A percentile compares a stretch with the other conserved stretches of the same genome.
Evolutionary conservation across 1,284 basidiomycete genomes (phyloP).

Genomic region (Ustilago shanxiensis): DNA sequence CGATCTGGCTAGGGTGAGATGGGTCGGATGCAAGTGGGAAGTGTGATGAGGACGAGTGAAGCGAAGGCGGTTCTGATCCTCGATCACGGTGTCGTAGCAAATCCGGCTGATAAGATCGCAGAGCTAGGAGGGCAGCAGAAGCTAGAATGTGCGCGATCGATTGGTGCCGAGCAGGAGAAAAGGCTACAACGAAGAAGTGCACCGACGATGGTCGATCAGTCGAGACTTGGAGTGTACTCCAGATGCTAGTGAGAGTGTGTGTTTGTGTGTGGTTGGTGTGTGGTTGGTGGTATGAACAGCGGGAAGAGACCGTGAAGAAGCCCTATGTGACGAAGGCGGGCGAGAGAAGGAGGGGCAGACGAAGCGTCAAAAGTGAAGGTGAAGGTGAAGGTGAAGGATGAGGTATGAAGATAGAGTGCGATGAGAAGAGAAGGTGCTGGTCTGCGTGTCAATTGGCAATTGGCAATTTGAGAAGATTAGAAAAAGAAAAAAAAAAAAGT

Average conservation of each 20-base stretch:
- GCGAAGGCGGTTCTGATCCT: neutral
- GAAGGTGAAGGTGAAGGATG: neutral
- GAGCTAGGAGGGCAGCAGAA: neutral
- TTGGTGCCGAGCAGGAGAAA: neutral
- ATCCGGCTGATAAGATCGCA: neutral
- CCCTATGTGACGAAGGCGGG: neutral
- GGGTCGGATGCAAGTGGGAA: neutral
- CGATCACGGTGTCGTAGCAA: neutral
- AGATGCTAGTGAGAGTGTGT: neutral
- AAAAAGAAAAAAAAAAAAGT: neutral
- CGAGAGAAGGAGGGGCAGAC: neutral
- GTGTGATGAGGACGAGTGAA: neutral
- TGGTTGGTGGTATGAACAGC: neutral
- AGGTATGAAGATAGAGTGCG: neutral
- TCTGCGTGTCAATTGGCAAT: slow-evolving; percentile 1
- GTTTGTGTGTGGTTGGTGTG: too few species aligned
- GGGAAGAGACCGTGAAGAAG: neutral
- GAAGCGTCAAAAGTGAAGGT: neutral
- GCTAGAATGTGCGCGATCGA: neutral
- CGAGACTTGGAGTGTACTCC: neutral
- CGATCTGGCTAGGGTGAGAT: neutral
- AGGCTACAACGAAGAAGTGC: neutral
- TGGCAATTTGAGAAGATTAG: neutral
- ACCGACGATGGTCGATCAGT: neutral
- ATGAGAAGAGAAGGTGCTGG: slow-evolving; percentile 4